phyloP scores from a whole-genome alignment of 306 rosid genomes.

The Calophaca sinica region DNA sequence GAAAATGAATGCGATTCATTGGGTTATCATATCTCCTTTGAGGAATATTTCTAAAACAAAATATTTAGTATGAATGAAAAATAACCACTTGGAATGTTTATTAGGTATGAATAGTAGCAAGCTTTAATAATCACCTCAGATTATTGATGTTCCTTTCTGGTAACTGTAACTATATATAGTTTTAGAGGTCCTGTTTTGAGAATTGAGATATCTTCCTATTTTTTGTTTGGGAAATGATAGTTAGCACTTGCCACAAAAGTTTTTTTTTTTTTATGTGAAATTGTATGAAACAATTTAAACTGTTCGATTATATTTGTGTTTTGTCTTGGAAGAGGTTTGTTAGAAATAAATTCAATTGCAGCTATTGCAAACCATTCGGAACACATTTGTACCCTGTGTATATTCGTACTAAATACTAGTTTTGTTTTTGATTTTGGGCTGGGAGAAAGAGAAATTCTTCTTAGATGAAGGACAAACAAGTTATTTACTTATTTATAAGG shows the following conservation, averaged over 20 bases:
- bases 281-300: no score
- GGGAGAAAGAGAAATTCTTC: background rate
- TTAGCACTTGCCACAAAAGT: no score
- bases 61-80: background rate
- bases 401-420: background rate
- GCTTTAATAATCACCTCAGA: constrained; percentile 24
- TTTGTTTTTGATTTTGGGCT: background rate
- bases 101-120: background rate
- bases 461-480: constrained; percentile 17
- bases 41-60: background rate
- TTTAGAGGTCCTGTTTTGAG: constrained; percentile 10
- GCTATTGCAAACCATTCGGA: no score
- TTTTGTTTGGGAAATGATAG: background rate
- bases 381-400: no score
- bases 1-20: background rate
- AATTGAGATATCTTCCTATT: constrained; percentile 18
- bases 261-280: no score
- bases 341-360: no score
- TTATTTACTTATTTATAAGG: background rate
- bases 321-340: no score
- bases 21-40: background rate
- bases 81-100: background rate
- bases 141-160: background rate
- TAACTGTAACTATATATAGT: background rate
- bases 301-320: no score